Evolutionary conservation across 305 asterid genomes (phyloP).

Genomic region (Vinca major): DNA sequence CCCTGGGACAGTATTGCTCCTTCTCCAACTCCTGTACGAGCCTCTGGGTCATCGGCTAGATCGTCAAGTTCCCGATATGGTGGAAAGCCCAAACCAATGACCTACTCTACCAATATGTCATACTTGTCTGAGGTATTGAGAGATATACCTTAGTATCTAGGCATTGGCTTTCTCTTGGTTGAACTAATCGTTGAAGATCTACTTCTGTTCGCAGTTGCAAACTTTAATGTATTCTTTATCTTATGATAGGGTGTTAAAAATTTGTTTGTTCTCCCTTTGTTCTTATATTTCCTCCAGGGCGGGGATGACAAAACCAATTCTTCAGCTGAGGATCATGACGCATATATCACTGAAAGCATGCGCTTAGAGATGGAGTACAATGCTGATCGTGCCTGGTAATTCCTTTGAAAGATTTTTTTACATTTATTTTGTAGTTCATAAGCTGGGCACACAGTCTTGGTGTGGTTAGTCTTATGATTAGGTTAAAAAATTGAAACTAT

Average conservation of each 20-base stretch:
- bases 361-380: constrained; percentile 84
- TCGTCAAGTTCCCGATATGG: constrained; percentile 63
- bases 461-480: background rate
- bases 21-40: constrained; percentile 88
- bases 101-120: constrained; percentile 28
- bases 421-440: background rate
- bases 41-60: constrained; percentile 70
- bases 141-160: constrained; percentile 5
- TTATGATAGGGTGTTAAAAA: background rate
- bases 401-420: background rate
- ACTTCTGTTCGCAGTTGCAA: background rate
- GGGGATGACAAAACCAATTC: constrained; percentile 35
- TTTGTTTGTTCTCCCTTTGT: constrained; percentile 3
- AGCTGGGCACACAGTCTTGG: background rate
- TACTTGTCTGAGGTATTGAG: constrained; percentile 43
- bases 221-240: background rate
- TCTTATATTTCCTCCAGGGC: constrained; percentile 33
- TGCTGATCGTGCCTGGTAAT: constrained; percentile 92
- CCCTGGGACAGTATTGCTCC: constrained; percentile 94
- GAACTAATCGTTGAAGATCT: background rate
- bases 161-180: background rate
- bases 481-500: background rate
- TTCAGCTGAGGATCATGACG: constrained; percentile 36
- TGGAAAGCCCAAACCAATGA: constrained; percentile 36
- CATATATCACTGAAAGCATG: constrained; percentile 71